A percentile compares a stretch with the other conserved stretches of the same genome.
Conservation (phyloP, 225 moss, liverwort and hornwort genomes). For the Pseudoscleropodium purum region DNA sequence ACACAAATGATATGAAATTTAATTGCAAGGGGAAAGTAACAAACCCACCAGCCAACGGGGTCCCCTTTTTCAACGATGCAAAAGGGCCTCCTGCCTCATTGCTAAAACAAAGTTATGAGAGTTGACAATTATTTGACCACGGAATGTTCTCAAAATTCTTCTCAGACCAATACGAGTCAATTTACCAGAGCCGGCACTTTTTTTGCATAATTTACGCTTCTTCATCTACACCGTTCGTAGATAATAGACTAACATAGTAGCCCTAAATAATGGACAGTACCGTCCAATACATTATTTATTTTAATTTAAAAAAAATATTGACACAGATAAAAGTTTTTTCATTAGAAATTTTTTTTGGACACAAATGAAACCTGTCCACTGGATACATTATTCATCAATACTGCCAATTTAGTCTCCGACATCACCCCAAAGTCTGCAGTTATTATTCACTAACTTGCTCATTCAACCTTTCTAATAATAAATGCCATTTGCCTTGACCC, state of each 20-base stretch:
- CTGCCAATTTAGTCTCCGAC: not conserved
- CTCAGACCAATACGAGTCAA: not conserved
- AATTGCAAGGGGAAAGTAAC: too few species aligned
- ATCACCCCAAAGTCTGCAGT: not conserved
- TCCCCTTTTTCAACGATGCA: not conserved
- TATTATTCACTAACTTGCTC: not conserved
- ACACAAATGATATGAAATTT: too few species aligned
- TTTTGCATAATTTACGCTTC: not conserved
- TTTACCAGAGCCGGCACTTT: not conserved
- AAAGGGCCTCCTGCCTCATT: not conserved
- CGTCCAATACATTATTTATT: not conserved
- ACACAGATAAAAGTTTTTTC: too few species aligned
- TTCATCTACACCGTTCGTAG: not conserved
- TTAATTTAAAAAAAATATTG: too few species aligned
- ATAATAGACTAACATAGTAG: not conserved
- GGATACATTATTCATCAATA: not conserved
- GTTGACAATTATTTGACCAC: not conserved
- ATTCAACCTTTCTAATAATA: conserved; percentile 15
- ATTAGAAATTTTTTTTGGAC: too few species aligned
- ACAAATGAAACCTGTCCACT: too few species aligned
- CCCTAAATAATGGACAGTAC: not conserved
- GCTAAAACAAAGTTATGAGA: not conserved
- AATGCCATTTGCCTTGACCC: not conserved
- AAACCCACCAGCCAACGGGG: too few species aligned
- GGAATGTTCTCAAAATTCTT: not conserved